phyloP scores from a whole-genome alignment of 495 filamentous ascomycete genomes.

The Penicillium chermesinum region DNA sequence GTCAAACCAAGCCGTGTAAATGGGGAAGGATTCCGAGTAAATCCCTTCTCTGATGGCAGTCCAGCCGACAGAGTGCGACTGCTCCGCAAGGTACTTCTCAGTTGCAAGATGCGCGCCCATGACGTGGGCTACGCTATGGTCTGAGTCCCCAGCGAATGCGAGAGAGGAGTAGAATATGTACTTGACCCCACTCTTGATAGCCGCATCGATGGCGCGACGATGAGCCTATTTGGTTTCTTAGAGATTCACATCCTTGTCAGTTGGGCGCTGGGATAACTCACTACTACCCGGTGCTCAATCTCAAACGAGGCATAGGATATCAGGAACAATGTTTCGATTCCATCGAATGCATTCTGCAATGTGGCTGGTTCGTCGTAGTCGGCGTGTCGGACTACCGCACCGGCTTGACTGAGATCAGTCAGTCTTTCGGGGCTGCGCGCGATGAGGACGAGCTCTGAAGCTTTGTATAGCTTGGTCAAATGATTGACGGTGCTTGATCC shows the following conservation, averaged over 20 bases:
- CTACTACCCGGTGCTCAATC: constrained; percentile 30
- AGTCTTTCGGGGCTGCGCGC: constrained; percentile 42
- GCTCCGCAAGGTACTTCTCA: constrained; percentile 48
- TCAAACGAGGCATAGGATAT: constrained; percentile 42
- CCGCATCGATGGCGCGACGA: constrained; percentile 52
- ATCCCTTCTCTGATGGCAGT: constrained; percentile 59
- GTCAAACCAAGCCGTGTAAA: constrained; percentile 62
- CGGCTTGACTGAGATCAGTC: constrained; percentile 12
- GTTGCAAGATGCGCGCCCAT: constrained; percentile 67
- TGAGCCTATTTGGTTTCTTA: constrained; percentile 34
- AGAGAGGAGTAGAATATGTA: constrained; percentile 67
- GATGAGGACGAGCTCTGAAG: constrained; percentile 39
- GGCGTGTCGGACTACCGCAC: constrained; percentile 30
- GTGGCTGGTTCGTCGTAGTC: constrained; percentile 34
- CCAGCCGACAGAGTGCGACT: constrained; percentile 31
- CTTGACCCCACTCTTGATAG: constrained; percentile 49
- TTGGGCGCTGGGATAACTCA: constrained; percentile 3
- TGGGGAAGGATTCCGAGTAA: constrained; percentile 63
- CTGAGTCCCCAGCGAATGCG: constrained; percentile 46
- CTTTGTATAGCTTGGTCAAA: constrained; percentile 34
- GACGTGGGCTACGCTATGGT: constrained; percentile 48
- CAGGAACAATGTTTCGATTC: constrained; percentile 32
- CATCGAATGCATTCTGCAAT: constrained; percentile 32
- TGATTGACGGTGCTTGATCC: constrained; percentile 44
- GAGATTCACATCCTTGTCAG: neutral